These are phyloP conservation scores for Alternaria sp. DNA, from an alignment of 2,329 filamentous ascomycete species.

Conservation along the genomic window DNA sequence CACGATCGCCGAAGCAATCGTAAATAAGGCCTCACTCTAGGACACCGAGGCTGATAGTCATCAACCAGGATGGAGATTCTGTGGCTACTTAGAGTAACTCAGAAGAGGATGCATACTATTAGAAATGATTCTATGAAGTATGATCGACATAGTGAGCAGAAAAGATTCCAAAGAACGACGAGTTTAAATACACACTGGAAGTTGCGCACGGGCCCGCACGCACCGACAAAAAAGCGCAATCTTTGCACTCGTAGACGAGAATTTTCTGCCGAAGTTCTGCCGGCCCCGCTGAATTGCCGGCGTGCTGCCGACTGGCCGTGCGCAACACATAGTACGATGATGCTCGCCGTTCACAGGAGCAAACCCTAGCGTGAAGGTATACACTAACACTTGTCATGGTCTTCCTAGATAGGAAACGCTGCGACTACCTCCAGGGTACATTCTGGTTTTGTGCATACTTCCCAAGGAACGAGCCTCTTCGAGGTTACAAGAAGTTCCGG, in stretches of 20 bases:
- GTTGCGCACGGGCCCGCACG: background rate
- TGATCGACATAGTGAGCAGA: no score
- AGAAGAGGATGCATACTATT: slow-evolving; percentile 93
- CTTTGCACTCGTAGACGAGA: background rate
- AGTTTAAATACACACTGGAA: background rate
- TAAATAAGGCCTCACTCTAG: slow-evolving; percentile 81
- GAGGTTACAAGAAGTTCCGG: background rate
- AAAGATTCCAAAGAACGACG: no score
- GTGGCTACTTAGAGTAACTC: slow-evolving; percentile 91
- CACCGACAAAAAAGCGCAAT: background rate
- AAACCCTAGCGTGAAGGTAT: background rate
- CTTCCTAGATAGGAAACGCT: background rate
- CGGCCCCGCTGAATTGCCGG: background rate
- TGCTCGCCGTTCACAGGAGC: background rate
- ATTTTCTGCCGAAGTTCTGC: background rate
- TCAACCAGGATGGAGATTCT: slow-evolving; percentile 91
- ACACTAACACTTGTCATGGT: background rate
- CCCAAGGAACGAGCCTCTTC: no score
- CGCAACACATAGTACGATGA: slow-evolving; percentile 1
- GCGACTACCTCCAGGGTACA: background rate
- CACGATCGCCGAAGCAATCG: slow-evolving; percentile 80
- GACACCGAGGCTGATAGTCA: slow-evolving; percentile 83
- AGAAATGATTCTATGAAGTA: slow-evolving; percentile 68
- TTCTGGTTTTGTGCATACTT: background rate
- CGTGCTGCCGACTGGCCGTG: background rate